Evolutionary conservation across 2,329 filamentous ascomycete species (phyloP).

Genomic region (Exophiala phaeomuriformis): DNA sequence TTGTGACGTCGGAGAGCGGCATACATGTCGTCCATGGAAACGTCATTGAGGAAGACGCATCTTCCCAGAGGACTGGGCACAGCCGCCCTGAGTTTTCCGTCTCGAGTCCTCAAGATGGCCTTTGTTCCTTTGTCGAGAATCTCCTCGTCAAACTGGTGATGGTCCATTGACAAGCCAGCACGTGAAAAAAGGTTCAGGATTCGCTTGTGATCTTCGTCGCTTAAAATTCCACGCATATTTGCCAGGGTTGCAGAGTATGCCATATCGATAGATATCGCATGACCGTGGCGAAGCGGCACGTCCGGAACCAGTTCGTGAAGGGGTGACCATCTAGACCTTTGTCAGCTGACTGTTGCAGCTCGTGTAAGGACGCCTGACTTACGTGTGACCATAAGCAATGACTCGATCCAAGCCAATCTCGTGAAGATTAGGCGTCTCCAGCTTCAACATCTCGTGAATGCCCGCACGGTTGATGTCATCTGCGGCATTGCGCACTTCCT

Average conservation of each 20-base stretch:
- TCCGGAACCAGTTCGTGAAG: conserved; percentile 63
- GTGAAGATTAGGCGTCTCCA: conserved; percentile 66
- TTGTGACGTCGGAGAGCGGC: conserved; percentile 57
- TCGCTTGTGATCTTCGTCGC: conserved; percentile 53
- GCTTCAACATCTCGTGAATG: conserved; percentile 65
- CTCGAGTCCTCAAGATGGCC: conserved; percentile 64
- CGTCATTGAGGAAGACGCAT: conserved; percentile 63
- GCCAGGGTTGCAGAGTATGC: conserved; percentile 65
- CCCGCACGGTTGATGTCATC: conserved; percentile 62
- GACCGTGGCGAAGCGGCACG: conserved; percentile 62
- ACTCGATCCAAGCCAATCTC: conserved; percentile 66
- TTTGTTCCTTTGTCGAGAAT: conserved; percentile 59
- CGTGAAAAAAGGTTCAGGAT: conserved; percentile 62
- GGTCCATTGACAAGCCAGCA: conserved; percentile 64
- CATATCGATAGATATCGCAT: conserved; percentile 71
- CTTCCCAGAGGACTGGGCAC: conserved; percentile 61
- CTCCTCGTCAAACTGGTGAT: conserved; percentile 58
- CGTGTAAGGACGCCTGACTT: conserved; percentile 27
- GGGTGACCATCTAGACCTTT: conserved; percentile 54
- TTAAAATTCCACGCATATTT: conserved; percentile 54
- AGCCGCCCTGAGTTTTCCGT: conserved; percentile 60
- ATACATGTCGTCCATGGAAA: conserved; percentile 55
- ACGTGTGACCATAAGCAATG: conserved; percentile 67
- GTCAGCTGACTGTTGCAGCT: conserved; percentile 7
- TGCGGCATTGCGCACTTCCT: conserved; percentile 53